Evolutionary conservation across 176 grass and related monocot genomes (phyloP).

Genomic region (Stipa capillata): DNA sequence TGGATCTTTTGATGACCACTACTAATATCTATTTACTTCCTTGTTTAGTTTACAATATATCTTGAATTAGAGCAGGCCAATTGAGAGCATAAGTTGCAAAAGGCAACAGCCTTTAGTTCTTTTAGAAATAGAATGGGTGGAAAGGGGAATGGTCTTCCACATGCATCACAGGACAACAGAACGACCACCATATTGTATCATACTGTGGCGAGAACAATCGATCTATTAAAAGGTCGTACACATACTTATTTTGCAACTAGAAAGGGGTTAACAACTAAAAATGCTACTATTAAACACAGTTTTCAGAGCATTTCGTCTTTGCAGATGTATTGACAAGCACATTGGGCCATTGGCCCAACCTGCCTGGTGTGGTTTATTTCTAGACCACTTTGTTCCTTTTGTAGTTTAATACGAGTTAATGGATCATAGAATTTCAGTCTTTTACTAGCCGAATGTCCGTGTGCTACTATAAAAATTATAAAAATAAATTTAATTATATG

Average conservation of each 20-base stretch:
- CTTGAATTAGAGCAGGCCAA: neutral
- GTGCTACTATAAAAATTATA: too few relatives aligned
- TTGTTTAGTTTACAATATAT: neutral
- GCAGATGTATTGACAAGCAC: neutral
- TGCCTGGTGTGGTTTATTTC: neutral
- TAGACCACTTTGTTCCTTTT: neutral
- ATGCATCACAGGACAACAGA: neutral
- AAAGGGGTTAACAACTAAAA: neutral
- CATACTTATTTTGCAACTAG: neutral
- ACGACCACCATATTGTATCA: neutral
- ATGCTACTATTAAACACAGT: neutral
- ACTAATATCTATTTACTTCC: neutral
- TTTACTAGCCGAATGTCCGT: too few relatives aligned
- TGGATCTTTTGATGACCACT: slow-evolving; percentile 5
- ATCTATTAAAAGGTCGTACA: too few relatives aligned
- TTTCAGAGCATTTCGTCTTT: neutral
- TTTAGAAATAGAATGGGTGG: neutral
- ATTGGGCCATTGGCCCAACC: neutral
- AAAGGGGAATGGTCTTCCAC: neutral
- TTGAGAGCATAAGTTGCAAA: neutral
- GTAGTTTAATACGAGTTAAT: too few relatives aligned
- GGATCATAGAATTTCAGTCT: too few relatives aligned
- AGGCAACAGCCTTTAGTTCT: slow-evolving; percentile 19
- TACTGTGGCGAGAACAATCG: neutral
- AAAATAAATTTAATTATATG: too few relatives aligned